Conservation (phyloP, 2,329 filamentous ascomycete species). For the Ceratocystis huliohia region DNA sequence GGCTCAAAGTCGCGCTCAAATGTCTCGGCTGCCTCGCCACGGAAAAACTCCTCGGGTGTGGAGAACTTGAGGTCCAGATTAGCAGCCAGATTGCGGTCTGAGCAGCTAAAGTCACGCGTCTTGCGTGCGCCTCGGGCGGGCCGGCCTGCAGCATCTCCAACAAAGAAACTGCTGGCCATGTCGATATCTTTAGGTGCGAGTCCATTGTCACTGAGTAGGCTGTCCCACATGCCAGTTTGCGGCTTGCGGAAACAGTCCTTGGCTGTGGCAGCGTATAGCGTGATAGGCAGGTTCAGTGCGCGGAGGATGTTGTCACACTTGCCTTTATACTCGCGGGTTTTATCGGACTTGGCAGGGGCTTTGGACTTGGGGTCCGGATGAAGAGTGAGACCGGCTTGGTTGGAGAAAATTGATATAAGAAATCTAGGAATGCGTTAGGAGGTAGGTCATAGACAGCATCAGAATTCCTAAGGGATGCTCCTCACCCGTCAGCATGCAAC, state of each 20-base stretch:
- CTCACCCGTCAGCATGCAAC: slow-evolving; percentile 57
- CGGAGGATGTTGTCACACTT: slow-evolving; percentile 59
- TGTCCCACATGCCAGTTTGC: slow-evolving; percentile 74
- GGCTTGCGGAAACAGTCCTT: slow-evolving; percentile 81
- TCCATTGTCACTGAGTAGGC: slow-evolving; percentile 45
- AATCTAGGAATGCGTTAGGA: slow-evolving; percentile 39
- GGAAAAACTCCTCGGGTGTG: slow-evolving; percentile 88
- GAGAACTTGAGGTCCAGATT: slow-evolving; percentile 71
- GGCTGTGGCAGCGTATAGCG: slow-evolving; percentile 73
- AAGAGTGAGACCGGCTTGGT: slow-evolving; percentile 73
- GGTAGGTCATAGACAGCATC: slow-evolving; percentile 9
- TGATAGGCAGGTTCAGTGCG: slow-evolving; percentile 61
- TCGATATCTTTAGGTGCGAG: slow-evolving; percentile 51
- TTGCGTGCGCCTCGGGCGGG: slow-evolving; percentile 29
- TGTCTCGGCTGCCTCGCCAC: slow-evolving; percentile 50
- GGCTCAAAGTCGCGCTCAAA: slow-evolving; percentile 65
- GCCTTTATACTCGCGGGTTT: slow-evolving; percentile 67
- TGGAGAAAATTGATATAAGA: slow-evolving; percentile 67
- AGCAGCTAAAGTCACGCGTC: slow-evolving; percentile 51
- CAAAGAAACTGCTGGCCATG: slow-evolving; percentile 60
- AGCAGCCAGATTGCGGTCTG: slow-evolving; percentile 65
- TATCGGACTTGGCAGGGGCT: slow-evolving; percentile 47
- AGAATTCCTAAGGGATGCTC: neutral
- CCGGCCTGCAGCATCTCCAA: slow-evolving; percentile 72
- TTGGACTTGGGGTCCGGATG: slow-evolving; percentile 58